A percentile compares a stretch with the other conserved stretches of the same genome.
These are phyloP conservation scores for Didymellaceae sp. DNA, from an alignment of 2,329 filamentous ascomycete species.

Conservation along the genomic window DNA sequence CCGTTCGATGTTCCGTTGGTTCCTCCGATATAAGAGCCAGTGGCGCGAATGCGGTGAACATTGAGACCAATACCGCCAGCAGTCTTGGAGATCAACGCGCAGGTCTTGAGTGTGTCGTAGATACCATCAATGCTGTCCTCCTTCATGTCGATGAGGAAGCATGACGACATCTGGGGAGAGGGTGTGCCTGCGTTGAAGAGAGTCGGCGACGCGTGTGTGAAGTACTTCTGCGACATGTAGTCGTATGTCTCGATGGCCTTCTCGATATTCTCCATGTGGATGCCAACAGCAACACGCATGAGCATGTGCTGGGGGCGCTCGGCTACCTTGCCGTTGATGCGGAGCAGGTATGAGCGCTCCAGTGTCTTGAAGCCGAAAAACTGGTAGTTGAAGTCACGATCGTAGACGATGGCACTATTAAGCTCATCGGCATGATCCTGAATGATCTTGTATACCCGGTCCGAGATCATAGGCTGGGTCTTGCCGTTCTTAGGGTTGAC, in stretches of 20 bases:
- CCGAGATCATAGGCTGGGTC: constrained; percentile 90
- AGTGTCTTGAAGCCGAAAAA: constrained; percentile 99
- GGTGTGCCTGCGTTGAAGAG: constrained; percentile 98
- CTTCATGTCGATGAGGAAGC: constrained; percentile 99
- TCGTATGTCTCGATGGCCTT: constrained; percentile 97
- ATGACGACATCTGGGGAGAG: constrained; percentile 92
- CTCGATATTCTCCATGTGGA: constrained; percentile 94
- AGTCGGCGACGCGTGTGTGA: constrained; percentile 97
- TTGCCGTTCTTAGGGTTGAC: constrained; percentile 90
- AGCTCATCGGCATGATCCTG: constrained; percentile 97
- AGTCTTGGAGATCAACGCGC: constrained; percentile 99
- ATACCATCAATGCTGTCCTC: constrained; percentile 99
- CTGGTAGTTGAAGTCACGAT: constrained; percentile 99
- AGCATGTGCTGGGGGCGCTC: constrained; percentile 99
- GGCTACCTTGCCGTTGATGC: constrained; percentile 93
- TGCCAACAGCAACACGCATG: constrained; percentile 97
- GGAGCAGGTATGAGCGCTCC: constrained; percentile 95
- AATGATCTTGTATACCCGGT: constrained; percentile 87
- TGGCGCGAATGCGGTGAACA: constrained; percentile 94
- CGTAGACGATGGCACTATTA: constrained; percentile 98
- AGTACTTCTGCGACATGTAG: constrained; percentile 98
- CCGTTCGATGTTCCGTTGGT: constrained; percentile 99
- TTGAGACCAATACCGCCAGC: constrained; percentile 98
- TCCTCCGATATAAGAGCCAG: constrained; percentile 95
- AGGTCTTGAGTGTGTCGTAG: constrained; percentile 98